Evolutionary conservation across 108 stramenopile species (phyloP).

Genomic region (Hondaea fermentalgiana): DNA sequence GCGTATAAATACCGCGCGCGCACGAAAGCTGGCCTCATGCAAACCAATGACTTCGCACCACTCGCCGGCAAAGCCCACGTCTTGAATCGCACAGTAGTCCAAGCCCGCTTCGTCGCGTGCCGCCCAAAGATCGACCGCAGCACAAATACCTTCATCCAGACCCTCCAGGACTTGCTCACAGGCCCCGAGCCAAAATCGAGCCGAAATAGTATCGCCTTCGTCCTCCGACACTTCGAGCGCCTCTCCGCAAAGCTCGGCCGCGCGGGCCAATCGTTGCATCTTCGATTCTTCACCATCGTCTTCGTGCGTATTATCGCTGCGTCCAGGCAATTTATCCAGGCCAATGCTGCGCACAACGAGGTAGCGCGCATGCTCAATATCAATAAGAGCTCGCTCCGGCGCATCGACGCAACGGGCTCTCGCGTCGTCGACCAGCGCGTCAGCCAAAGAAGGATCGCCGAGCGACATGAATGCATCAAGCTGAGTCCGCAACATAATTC

Average conservation of each 20-base stretch:
- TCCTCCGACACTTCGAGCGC: neutral
- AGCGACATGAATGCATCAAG: neutral
- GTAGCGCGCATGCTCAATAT: neutral
- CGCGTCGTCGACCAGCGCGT: neutral
- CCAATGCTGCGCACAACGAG: neutral
- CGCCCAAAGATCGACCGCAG: neutral
- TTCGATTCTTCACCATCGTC: neutral
- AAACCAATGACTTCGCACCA: neutral
- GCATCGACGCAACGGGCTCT: neutral
- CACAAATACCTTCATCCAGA: neutral
- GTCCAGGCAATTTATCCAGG: neutral
- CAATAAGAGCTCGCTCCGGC: neutral
- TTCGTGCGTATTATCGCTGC: no score
- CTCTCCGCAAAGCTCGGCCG: neutral
- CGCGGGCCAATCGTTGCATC: neutral
- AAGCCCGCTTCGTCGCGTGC: neutral
- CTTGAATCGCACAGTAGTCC: neutral
- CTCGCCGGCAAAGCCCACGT: neutral
- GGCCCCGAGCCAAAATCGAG: neutral
- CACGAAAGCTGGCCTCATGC: neutral
- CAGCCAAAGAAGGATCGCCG: neutral
- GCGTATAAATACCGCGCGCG: neutral
- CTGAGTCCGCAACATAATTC: neutral
- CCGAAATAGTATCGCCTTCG: neutral
- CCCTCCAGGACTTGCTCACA: neutral